Evolutionary conservation across 2,329 filamentous ascomycete genomes (phyloP).

Genomic region (Biscogniauxia marginata): DNA sequence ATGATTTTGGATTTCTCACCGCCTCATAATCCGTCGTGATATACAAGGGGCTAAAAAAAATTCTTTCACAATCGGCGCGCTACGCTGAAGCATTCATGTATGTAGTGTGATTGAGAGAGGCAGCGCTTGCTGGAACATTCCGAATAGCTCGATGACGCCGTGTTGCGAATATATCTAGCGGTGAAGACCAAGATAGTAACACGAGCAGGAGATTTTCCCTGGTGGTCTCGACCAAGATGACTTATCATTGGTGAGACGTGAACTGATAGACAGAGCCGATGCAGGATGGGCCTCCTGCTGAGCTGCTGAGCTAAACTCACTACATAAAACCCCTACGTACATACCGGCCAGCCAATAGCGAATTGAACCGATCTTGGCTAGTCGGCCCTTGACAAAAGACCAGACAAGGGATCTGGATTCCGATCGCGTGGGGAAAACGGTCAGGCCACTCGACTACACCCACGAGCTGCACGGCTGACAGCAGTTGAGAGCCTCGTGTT

Average conservation of each 20-base stretch:
- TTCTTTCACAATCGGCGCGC: background rate
- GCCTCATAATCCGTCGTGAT: background rate
- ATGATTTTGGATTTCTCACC: background rate
- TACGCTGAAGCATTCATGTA: background rate
- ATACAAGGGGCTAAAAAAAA: background rate
- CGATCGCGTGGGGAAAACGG: background rate
- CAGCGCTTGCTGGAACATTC: background rate
- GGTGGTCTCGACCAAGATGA: background rate
- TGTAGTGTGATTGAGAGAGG: background rate
- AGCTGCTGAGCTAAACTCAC: background rate
- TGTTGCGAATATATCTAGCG: background rate
- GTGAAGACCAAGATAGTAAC: background rate
- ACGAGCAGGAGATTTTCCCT: background rate
- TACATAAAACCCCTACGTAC: background rate
- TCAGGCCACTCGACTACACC: background rate
- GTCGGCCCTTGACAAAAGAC: background rate
- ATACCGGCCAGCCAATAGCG: background rate
- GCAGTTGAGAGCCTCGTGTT: conserved; percentile 1
- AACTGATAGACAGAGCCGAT: background rate
- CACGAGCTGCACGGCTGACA: conserved; percentile 1
- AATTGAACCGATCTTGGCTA: background rate
- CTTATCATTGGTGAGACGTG: background rate
- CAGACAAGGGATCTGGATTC: background rate
- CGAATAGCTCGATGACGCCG: background rate
- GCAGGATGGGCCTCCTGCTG: background rate